Base-by-base conservation (phyloP, 2,329 filamentous ascomycete species). In the Colletotrichum lupini region DNA sequence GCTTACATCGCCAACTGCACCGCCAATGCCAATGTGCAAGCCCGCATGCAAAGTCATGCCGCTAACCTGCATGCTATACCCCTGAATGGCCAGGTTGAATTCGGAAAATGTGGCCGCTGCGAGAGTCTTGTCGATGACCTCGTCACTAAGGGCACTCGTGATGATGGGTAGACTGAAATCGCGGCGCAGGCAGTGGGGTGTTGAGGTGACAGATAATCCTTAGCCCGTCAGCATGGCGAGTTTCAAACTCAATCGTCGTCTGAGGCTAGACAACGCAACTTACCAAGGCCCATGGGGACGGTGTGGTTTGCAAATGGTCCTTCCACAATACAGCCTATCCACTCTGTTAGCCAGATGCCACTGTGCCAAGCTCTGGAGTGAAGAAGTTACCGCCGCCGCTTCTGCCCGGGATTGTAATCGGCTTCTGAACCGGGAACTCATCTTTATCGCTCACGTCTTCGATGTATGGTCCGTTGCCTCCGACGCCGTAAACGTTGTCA, bases 111-210 rank as follows among this genome's bases (percentile, higher is more conserved):
- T 19, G 42, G 14, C 14, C 19, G 42, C 42, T 46, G 42, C 16
- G 19, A 46, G 42, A 46, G 42, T 46, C 16, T n/a, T 19, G 19
- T n/a, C 19, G 5, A 46, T 46, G 42, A n/a, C 42, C 5, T 46
- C 42, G 5, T 46, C 42, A 16, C 16, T 59, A 16, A 67, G 64
- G 3, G 64, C 64, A n/a, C 35, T 52, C 5, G 26, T 59, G 24
- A 67, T 59, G 2, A 67, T 67, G 11, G 64, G 64, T 0, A 67
- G 12, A 28, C 64, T 67, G 64, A 67, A 67, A 14, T 67, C 64
- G 4, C 64, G 64, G 6, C 64, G 64, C 55, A 67, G 64, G 55
- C 64, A 67, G 35, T 67, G 64, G 2, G 64, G 64, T 3, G 55
- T 67, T 0, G 3, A 59, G 11, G 57, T 56, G 26, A 59, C 16